These are phyloP conservation scores for Neurospora hispaniola DNA, from an alignment of 495 filamentous ascomycete species.

Conservation along the genomic window DNA sequence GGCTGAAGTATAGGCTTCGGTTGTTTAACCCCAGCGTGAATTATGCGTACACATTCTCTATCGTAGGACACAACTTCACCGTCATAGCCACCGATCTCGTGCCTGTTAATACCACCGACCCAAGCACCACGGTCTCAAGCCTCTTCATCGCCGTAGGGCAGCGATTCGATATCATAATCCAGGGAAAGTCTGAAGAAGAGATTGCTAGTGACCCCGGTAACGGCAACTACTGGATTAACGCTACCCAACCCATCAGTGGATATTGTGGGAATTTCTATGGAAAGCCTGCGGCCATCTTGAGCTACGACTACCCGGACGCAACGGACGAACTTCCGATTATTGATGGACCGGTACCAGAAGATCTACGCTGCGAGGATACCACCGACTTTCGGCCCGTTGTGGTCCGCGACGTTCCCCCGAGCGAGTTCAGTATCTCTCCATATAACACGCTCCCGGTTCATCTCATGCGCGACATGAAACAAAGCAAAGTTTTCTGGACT, in stretches of 20 bases:
- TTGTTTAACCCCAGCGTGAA: conserved; percentile 45
- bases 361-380: conserved; percentile 6
- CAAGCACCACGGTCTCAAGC: conserved; percentile 26
- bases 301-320: conserved; percentile 7
- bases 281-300: conserved; percentile 8
- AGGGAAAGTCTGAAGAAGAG: conserved; percentile 5
- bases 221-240: conserved; percentile 36
- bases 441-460: not conserved
- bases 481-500: conserved; percentile 18
- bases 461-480: not conserved
- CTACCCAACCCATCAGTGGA: not conserved
- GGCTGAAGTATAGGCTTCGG: conserved; percentile 38
- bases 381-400: conserved; percentile 7
- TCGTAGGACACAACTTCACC: conserved; percentile 40
- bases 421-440: not conserved
- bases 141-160: conserved; percentile 52
- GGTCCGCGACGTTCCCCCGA: not conserved
- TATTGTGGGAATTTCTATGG: not conserved
- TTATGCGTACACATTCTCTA: conserved; percentile 34
- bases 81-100: conserved; percentile 41
- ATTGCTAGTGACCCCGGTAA: conserved; percentile 31
- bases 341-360: conserved; percentile 2
- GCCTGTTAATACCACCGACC: conserved; percentile 25
- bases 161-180: conserved; percentile 57
- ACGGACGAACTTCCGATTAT: conserved; percentile 2